These are phyloP conservation scores for Saturnispora hagleri DNA, from an alignment of 805 yeast species.

Conservation along the genomic window DNA sequence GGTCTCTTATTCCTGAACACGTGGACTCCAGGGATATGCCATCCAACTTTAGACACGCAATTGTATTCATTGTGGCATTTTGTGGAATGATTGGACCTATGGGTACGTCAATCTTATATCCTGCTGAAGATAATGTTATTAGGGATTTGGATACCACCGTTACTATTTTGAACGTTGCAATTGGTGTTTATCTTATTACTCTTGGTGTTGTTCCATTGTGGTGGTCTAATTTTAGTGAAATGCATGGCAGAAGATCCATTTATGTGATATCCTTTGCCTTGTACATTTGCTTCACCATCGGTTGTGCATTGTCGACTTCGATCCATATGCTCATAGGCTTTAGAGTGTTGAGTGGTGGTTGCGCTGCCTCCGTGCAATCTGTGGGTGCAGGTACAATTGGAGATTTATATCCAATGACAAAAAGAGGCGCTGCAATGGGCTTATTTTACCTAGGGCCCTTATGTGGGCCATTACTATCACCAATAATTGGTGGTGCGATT, in stretches of 20 bases:
- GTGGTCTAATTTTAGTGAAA: conserved; percentile 81
- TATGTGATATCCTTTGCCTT: conserved; percentile 59
- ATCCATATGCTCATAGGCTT: conserved; percentile 58
- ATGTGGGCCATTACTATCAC: conserved; percentile 71
- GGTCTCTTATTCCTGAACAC: conserved; percentile 59
- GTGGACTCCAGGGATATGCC: conserved; percentile 65
- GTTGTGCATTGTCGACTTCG: conserved; percentile 56
- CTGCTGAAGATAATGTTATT: conserved; percentile 59
- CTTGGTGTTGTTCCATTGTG: conserved; percentile 77
- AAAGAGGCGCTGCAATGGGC: conserved; percentile 76
- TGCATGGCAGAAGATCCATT: conserved; percentile 64
- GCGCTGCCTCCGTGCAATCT: conserved; percentile 78
- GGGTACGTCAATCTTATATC: conserved; percentile 79
- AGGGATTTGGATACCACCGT: conserved; percentile 45
- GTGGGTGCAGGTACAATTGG: conserved; percentile 86
- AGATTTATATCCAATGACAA: conserved; percentile 56
- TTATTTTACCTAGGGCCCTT: conserved; percentile 73
- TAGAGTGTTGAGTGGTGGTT: conserved; percentile 67
- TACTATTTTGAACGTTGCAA: conserved; percentile 62
- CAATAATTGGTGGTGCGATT: conserved; percentile 72
- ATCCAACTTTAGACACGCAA: conserved; percentile 34
- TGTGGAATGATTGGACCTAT: conserved; percentile 80
- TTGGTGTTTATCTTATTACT: conserved; percentile 67
- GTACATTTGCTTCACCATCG: conserved; percentile 59
- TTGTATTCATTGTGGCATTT: conserved; percentile 58